phyloP scores from a whole-genome alignment of 2,329 filamentous ascomycete species.

The Fusarium sp. region DNA sequence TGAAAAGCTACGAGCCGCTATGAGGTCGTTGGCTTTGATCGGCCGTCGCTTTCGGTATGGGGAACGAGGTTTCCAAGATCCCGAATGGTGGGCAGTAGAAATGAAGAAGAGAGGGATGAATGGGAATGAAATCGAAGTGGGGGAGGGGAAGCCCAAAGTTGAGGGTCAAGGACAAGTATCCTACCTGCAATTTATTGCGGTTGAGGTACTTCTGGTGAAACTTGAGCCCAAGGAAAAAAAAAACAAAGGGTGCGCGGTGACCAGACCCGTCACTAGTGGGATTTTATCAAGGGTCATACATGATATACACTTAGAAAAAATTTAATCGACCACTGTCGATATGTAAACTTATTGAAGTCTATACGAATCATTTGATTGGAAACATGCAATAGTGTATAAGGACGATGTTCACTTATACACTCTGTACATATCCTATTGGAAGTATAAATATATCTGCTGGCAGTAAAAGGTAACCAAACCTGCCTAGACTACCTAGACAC shows the following conservation, averaged over 20 bases:
- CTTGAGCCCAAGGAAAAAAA: conserved; percentile 32
- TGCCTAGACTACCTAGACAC: background rate
- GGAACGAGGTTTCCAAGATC: conserved; percentile 45
- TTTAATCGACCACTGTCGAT: conserved; percentile 3
- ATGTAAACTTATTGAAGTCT: background rate
- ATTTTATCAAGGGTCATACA: conserved; percentile 19
- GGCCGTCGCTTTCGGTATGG: conserved; percentile 35
- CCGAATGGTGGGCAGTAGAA: conserved; percentile 44
- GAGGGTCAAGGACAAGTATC: conserved; percentile 33
- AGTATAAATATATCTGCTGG: background rate
- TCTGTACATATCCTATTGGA: background rate
- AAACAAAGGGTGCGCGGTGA: conserved; percentile 41
- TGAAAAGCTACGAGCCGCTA: conserved; percentile 41
- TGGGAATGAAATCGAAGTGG: conserved; percentile 46
- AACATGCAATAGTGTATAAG: background rate
- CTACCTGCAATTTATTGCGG: conserved; percentile 14
- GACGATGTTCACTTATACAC: background rate
- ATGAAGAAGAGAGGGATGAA: conserved; percentile 46
- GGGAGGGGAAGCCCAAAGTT: conserved; percentile 46
- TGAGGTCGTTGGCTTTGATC: conserved; percentile 38
- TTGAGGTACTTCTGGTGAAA: conserved; percentile 22
- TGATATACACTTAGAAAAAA: background rate
- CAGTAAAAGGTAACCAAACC: background rate
- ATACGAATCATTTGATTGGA: background rate
- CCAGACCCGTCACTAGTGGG: conserved; percentile 31